phyloP scores from a whole-genome alignment of 2,329 filamentous ascomycete species.

The Aphanocladium album region DNA sequence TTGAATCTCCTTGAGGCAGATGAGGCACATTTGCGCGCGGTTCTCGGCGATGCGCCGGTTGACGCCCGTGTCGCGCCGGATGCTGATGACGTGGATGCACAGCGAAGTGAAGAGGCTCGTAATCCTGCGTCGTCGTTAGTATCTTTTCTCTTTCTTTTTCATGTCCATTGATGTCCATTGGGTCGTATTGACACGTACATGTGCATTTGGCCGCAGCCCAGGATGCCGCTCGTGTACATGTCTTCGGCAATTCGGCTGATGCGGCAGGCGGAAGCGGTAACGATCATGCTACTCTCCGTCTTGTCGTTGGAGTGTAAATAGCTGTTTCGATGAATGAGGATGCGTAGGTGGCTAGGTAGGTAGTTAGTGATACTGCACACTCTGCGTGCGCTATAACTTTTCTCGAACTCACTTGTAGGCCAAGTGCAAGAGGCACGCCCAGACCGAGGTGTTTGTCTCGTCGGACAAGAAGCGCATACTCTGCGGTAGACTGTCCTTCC shows the following conservation, averaged over 20 bases:
- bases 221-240: conserved; percentile 29
- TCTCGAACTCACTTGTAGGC: conserved; percentile 28
- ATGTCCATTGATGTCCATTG: background rate
- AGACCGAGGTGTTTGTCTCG: conserved; percentile 29
- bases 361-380: background rate
- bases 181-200: conserved; percentile 20
- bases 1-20: conserved; percentile 33
- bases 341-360: conserved; percentile 26
- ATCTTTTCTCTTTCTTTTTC: background rate
- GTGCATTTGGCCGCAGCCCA: conserved; percentile 35
- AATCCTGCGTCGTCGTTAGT: conserved; percentile 19
- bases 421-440: conserved; percentile 32
- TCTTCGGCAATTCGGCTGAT: conserved; percentile 35
- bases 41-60: conserved; percentile 31
- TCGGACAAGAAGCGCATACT: conserved; percentile 26
- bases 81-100: conserved; percentile 33
- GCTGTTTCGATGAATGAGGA: conserved; percentile 31
- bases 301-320: conserved; percentile 26
- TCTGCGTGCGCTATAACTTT: background rate
- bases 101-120: conserved; percentile 33
- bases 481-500: conserved; percentile 29
- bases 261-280: conserved; percentile 28
- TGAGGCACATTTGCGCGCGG: conserved; percentile 32
- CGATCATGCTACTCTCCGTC: conserved; percentile 25
- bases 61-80: conserved; percentile 28